Conservation (phyloP, 1,139 yeast species). For the Yamadazyma triangularis region DNA sequence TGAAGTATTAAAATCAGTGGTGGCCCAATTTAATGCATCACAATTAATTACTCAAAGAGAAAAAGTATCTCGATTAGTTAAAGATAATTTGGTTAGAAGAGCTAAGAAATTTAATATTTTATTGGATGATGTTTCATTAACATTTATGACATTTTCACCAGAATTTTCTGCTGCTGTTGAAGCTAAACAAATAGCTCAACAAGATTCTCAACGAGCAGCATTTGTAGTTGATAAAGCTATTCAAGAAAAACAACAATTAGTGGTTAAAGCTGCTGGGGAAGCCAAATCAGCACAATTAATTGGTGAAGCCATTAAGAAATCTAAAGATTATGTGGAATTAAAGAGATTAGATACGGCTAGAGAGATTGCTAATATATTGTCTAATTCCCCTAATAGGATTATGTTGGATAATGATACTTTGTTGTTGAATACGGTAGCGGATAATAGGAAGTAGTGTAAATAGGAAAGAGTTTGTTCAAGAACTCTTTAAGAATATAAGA, state of each 20-base stretch:
- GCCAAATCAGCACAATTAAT: slow-evolving; percentile 97
- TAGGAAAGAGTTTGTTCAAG: slow-evolving; percentile 63
- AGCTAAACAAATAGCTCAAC: slow-evolving; percentile 98
- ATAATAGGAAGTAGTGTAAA: slow-evolving; percentile 63
- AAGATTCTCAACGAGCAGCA: slow-evolving; percentile 98
- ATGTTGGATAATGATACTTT: slow-evolving; percentile 89
- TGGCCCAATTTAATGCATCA: slow-evolving; percentile 97
- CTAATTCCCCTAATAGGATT: slow-evolving; percentile 86
- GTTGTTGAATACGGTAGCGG: slow-evolving; percentile 76
- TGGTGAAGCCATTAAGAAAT: slow-evolving; percentile 98
- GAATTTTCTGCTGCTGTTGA: slow-evolving; percentile 98
- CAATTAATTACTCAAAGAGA: slow-evolving; percentile 98
- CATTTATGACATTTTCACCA: slow-evolving; percentile 95
- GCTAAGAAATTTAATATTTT: slow-evolving; percentile 84
- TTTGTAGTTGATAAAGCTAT: slow-evolving; percentile 94
- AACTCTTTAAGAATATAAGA: no score
- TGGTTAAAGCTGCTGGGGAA: slow-evolving; percentile 97
- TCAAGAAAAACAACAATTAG: slow-evolving; percentile 95
- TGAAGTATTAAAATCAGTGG: slow-evolving; percentile 94
- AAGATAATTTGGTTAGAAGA: slow-evolving; percentile 87
- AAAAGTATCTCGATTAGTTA: slow-evolving; percentile 84
- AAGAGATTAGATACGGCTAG: slow-evolving; percentile 96
- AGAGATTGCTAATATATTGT: slow-evolving; percentile 84
- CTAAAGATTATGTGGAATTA: slow-evolving; percentile 91
- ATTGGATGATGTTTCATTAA: slow-evolving; percentile 92